These are phyloP conservation scores for Corylus americana DNA, from an alignment of 306 rosid genomes.

Conservation along the genomic window DNA sequence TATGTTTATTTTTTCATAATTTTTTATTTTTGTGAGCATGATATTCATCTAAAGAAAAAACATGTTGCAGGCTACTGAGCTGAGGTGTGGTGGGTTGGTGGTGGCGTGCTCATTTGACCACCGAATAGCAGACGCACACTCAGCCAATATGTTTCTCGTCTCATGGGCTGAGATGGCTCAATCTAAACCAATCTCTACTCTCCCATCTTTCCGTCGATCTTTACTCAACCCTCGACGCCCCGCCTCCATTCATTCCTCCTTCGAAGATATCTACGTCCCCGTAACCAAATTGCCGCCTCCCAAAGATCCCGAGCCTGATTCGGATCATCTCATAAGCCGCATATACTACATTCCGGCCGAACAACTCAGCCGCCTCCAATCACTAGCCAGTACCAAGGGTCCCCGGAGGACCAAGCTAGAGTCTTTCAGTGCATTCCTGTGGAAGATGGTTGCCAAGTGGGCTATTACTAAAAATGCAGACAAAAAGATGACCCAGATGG, in stretches of 20 bases:
- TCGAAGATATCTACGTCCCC: constrained; percentile 53
- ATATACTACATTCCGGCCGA: constrained; percentile 46
- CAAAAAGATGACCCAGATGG: constrained; percentile 48
- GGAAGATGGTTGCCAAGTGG: constrained; percentile 62
- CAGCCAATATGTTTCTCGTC: constrained; percentile 70
- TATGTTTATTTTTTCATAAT: background rate
- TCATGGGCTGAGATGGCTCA: constrained; percentile 71
- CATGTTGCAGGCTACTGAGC: constrained; percentile 51
- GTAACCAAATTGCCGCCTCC: constrained; percentile 42
- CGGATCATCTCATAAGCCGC: constrained; percentile 47
- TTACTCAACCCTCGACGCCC: constrained; percentile 40
- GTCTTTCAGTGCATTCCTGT: constrained; percentile 65
- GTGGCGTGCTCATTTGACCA: constrained; percentile 84
- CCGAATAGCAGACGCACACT: constrained; percentile 74
- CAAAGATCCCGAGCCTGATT: background rate
- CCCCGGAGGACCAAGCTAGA: constrained; percentile 48
- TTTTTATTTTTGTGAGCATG: no score
- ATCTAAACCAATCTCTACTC: constrained; percentile 26
- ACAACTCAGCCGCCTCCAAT: constrained; percentile 46
- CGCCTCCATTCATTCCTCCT: constrained; percentile 32
- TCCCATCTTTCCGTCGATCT: constrained; percentile 48
- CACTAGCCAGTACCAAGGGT: constrained; percentile 26
- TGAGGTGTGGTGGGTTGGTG: constrained; percentile 72
- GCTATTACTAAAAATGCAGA: constrained; percentile 1
- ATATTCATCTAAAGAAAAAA: background rate